Base-by-base conservation (phyloP, 306 rosid genomes). In the Dalbergia oliveri region DNA sequence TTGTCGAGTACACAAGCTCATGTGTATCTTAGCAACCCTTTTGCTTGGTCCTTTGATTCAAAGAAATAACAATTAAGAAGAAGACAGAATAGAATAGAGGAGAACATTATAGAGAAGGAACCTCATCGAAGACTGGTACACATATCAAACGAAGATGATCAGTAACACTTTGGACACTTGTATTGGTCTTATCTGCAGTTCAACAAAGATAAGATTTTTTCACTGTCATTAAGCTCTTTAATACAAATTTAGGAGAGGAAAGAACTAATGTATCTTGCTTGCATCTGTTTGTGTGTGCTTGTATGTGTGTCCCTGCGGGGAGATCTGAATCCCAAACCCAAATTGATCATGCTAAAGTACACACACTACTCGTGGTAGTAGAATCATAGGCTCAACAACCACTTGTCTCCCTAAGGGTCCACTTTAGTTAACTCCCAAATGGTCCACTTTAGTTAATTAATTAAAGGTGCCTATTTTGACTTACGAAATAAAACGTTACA, bases 361-460 rank as follows among this genome's bases (percentile, higher is more conserved):
- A 54, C 82, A 80, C 61, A 75, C 74, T 54, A 82, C n/a, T 26
- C 31, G 31, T 59, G 18, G 53, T 81, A 72, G 82, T 77, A 73
- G 77, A 85, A 84, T 86, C 81, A 84, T 86, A 63, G 44, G 51
- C 41, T 73, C 86, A 82, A 87, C 86, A 66, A 68, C 88, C 39
- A 33, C 45, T 66, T 87, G 91, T 91, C 69, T 69, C 88, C 51
- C 56, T 9, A 47, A 23, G 51, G 59, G 66, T 50, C 73, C 72
- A 72, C 61, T 50, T 80, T 31, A 6, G 57, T 58, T 57, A 45
- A 78, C 72, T 44, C 16, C 77, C 9, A 66, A 50, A 61, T 49
- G 11, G n/a, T 54, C 79, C 76, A 82, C 73, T 33, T 37, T 44
- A 77, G 53, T 69, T 41, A 76, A 31, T 69, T 58, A 58, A 59